Evolutionary conservation across 1,139 yeast genomes (phyloP).

Genomic region (Magnusiomyces paraingens): DNA sequence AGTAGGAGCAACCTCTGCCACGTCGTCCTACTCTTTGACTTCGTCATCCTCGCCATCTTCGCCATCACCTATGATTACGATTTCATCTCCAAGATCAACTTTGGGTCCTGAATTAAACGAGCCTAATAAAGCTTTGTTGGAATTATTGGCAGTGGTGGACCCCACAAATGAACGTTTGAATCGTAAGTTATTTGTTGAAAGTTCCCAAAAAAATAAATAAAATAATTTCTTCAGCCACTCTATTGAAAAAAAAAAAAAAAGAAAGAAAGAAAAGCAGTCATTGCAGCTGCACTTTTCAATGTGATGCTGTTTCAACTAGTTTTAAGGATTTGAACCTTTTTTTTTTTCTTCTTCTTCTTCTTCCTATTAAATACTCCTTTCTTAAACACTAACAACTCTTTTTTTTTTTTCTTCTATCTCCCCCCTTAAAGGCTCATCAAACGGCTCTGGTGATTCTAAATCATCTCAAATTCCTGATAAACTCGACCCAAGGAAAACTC

Average conservation of each 20-base stretch:
- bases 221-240: no score
- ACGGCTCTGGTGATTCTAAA: background rate
- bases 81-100: slow-evolving; percentile 1
- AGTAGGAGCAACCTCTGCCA: background rate
- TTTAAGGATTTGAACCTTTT: no score
- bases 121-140: slow-evolving; percentile 11
- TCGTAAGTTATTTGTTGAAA: slow-evolving; percentile 2
- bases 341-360: background rate
- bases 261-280: no score
- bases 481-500: slow-evolving; percentile 13
- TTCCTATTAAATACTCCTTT: background rate
- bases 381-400: background rate
- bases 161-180: slow-evolving; percentile 15
- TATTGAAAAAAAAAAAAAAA: no score
- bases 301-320: no score
- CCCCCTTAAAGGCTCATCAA: background rate
- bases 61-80: slow-evolving; percentile 1
- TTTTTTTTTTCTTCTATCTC: background rate
- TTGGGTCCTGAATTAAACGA: background rate
- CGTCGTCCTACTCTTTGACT: no score
- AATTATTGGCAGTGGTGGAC: slow-evolving; percentile 16
- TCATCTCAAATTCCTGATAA: slow-evolving; percentile 3
- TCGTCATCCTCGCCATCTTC: background rate
- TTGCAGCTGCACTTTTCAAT: no score
- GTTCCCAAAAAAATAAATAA: no score